Evolutionary conservation across 192 early-diverging fungal genomes (phyloP), one percentile per base, ranked within the genome.

Genomic region (Coemansia sp.): DNA sequence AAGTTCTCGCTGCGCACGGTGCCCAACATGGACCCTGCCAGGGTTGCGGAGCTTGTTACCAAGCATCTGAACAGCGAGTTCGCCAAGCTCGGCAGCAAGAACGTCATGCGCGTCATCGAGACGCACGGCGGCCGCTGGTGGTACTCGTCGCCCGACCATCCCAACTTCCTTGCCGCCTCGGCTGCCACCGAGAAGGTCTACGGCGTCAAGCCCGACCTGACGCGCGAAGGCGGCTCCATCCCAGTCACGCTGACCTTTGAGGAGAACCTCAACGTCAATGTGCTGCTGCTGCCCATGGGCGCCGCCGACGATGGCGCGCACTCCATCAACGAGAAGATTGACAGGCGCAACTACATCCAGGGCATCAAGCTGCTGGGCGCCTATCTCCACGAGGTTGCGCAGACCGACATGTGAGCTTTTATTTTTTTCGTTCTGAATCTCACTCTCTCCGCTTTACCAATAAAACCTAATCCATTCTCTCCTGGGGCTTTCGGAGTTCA

Each of bases 1-100:
- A 99, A 99, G 88, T 99, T 99, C 88, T 97, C 95, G 42, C 94
- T 99, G 83, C 93, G 97, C 76, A 90, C 88, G 5, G 97, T 98
- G 45, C 92, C 96, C 68, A 89, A 95, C 85, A 94, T 95, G 90
- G 87, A 91, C n/a, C 93, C 92, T 40, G 89, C 90, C 60, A 81
- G 87, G 67, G 88, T 99, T 51, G 86, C 89, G 60, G 78, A 86
- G 68, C 75, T 89, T 19, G 95, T 98, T 12, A 85, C 83, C 51
- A 80, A 88, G 64, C 90, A 91, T 72, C 72, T 96, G 50, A 77
- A 88, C 0, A 84, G 71, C n/a, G 95, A 97, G 82, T 97, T 97
- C 85, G 87, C 83, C 65, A 94, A 97, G 86, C 85, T 99, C 39
- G 86, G 86, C 41, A 90, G 85, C 87, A 98, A 95, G 86, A 99